These are phyloP conservation scores for Paramecium tetraurelia DNA, from an alignment of 73 alveolate species.

Conservation along the genomic window DNA sequence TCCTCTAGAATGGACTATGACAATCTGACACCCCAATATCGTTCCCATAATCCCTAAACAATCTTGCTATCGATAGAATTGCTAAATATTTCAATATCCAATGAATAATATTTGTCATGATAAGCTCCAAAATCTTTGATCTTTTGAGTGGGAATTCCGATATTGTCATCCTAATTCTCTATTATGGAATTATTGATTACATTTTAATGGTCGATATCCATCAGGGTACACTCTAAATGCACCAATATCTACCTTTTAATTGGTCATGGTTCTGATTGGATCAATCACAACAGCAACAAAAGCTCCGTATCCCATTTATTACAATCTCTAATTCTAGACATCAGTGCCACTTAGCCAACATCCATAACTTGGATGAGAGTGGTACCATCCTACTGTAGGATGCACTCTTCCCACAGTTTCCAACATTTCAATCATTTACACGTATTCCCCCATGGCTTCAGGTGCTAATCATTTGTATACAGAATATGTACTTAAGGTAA, in stretches of 20 bases:
- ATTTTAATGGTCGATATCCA: conserved; percentile 28
- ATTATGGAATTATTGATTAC: background rate
- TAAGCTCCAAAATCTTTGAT: conserved; percentile 32
- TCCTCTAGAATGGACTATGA: background rate
- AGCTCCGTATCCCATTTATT: conserved; percentile 31
- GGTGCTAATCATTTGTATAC: background rate
- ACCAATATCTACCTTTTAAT: conserved; percentile 54
- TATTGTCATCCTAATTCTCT: background rate
- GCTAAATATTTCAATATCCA: background rate
- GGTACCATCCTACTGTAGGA: conserved; percentile 96
- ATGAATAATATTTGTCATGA: conserved; percentile 30
- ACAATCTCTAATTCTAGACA: conserved; percentile 67
- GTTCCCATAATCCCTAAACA: background rate
- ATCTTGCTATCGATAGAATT: background rate
- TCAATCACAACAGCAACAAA: conserved; percentile 62
- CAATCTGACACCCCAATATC: conserved; percentile 27
- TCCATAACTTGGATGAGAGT: conserved; percentile 99
- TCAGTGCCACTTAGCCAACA: conserved; percentile 98
- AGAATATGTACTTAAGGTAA: background rate
- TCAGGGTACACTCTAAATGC: conserved; percentile 60
- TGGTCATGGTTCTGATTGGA: conserved; percentile 63
- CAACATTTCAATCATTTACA: background rate
- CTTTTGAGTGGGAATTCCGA: background rate
- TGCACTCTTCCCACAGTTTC: conserved; percentile 53
- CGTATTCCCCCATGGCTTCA: conserved; percentile 9